A percentile compares a stretch with the other conserved stretches of the same genome.
Evolutionary conservation across 345 rosid species (phyloP).

Genomic region (Gossypium arboreum): DNA sequence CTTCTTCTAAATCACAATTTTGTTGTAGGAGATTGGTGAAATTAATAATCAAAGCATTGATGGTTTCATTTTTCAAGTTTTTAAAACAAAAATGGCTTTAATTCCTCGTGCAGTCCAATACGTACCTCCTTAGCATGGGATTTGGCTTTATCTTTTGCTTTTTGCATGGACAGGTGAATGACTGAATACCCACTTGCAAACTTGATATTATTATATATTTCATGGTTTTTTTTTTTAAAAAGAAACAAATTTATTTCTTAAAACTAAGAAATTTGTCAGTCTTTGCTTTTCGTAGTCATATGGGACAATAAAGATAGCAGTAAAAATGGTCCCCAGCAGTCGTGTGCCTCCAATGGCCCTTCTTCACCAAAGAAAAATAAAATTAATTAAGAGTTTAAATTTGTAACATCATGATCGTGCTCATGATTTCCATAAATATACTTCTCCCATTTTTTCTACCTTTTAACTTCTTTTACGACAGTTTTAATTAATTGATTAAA

Average conservation of each 20-base stretch:
- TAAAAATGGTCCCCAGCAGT: slow-evolving; percentile 2
- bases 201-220: background rate
- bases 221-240: background rate
- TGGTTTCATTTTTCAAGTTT: too few species aligned
- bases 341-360: slow-evolving; percentile 1
- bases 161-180: slow-evolving; percentile 16
- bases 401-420: background rate
- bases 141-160: slow-evolving; percentile 11
- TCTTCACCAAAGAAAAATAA: background rate
- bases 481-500: too few species aligned
- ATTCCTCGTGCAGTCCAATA: slow-evolving; percentile 11
- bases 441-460: too few species aligned
- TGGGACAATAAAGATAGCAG: slow-evolving; percentile 16
- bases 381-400: background rate
- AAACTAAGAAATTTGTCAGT: slow-evolving; percentile 13
- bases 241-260: background rate
- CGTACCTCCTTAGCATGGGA: slow-evolving; percentile 13
- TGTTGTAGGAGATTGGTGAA: too few species aligned
- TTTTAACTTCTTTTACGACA: too few species aligned
- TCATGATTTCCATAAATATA: too few species aligned
- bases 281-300: slow-evolving; percentile 19
- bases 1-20: too few species aligned
- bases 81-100: background rate
- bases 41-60: too few species aligned
- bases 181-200: slow-evolving; percentile 4